A percentile compares a stretch with the other conserved stretches of the same genome.
phyloP scores from a whole-genome alignment of 2,329 filamentous ascomycete species.

The Xylariaceae sp. region DNA sequence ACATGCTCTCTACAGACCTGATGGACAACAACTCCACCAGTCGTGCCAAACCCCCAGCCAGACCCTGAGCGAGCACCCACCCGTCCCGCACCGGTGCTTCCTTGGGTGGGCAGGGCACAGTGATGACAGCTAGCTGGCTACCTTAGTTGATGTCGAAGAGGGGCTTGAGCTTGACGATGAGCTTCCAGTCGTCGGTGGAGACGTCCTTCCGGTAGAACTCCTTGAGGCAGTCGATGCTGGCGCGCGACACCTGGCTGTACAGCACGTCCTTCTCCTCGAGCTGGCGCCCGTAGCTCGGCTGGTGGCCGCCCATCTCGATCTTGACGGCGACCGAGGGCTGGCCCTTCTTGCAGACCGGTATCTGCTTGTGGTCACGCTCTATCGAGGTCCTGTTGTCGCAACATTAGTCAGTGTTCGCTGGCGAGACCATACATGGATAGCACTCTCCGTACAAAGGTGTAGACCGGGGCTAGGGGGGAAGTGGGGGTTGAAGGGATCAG shows the following conservation, averaged over 20 bases:
- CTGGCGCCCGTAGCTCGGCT: slow-evolving; percentile 90
- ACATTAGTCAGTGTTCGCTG: too few species aligned
- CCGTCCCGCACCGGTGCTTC: too few species aligned
- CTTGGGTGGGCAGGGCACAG: too few species aligned
- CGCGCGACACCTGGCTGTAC: slow-evolving; percentile 80
- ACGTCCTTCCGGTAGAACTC: slow-evolving; percentile 70
- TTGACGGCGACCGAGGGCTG: slow-evolving; percentile 97
- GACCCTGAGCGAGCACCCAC: too few species aligned
- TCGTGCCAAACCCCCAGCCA: too few species aligned
- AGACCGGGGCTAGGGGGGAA: too few species aligned
- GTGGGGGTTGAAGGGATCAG: background rate
- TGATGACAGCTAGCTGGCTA: background rate
- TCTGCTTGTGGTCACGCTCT: slow-evolving; percentile 94
- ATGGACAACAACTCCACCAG: too few species aligned
- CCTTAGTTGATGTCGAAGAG: slow-evolving; percentile 75
- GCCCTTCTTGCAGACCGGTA: slow-evolving; percentile 86
- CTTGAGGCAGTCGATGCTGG: slow-evolving; percentile 91
- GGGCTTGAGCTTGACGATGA: slow-evolving; percentile 93
- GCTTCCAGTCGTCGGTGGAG: slow-evolving; percentile 75
- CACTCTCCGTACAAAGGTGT: too few species aligned
- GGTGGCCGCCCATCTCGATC: slow-evolving; percentile 86
- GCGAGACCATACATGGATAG: too few species aligned
- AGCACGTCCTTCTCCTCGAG: slow-evolving; percentile 84
- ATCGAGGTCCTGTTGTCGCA: slow-evolving; percentile 66
- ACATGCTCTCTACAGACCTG: too few species aligned